Percentiles rank a stretch among this genome's conserved stretches.
phyloP scores from a whole-genome alignment of 371 early-diverging fungal genomes.

The Mortierella sp. region DNA sequence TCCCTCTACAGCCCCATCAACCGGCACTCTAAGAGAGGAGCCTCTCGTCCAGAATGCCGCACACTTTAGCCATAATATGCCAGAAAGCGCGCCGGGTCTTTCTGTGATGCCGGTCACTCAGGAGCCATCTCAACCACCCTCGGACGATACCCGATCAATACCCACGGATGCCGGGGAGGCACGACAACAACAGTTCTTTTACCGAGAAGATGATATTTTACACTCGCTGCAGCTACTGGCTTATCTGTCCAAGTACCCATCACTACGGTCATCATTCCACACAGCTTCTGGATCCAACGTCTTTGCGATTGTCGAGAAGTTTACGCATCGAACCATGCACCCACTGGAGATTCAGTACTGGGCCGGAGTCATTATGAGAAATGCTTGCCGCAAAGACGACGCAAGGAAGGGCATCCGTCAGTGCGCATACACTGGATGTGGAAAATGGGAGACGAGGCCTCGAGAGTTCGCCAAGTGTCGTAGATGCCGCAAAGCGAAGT shows the following conservation, averaged over 20 bases:
- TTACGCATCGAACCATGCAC: conserved; percentile 71
- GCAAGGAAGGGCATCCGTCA: conserved; percentile 75
- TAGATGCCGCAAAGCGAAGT: conserved; percentile 84
- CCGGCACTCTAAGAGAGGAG: conserved; percentile 7
- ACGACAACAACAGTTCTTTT: conserved; percentile 60
- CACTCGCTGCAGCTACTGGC: conserved; percentile 87
- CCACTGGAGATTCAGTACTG: conserved; percentile 78
- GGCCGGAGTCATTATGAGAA: conserved; percentile 87
- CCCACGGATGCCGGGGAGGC: conserved; percentile 31
- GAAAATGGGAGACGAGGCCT: conserved; percentile 80
- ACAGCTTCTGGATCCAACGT: conserved; percentile 70
- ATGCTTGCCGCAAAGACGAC: conserved; percentile 83
- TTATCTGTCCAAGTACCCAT: conserved; percentile 87
- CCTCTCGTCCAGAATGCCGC: conserved; percentile 3
- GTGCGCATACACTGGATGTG: conserved; percentile 82
- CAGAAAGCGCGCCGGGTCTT: conserved; percentile 3
- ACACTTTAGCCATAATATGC: conserved; percentile 11
- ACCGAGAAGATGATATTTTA: conserved; percentile 87
- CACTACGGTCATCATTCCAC: conserved; percentile 76
- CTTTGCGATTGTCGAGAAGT: conserved; percentile 80
- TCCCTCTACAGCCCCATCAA: conserved; percentile 10
- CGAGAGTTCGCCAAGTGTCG: conserved; percentile 87
- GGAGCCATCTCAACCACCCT: conserved; percentile 12
- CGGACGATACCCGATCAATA: conserved; percentile 18
- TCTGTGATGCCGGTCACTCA: conserved; percentile 12